These are phyloP conservation scores for Colletotrichum euphorbiae DNA, from an alignment of 2,329 filamentous ascomycete species.

Conservation along the genomic window DNA sequence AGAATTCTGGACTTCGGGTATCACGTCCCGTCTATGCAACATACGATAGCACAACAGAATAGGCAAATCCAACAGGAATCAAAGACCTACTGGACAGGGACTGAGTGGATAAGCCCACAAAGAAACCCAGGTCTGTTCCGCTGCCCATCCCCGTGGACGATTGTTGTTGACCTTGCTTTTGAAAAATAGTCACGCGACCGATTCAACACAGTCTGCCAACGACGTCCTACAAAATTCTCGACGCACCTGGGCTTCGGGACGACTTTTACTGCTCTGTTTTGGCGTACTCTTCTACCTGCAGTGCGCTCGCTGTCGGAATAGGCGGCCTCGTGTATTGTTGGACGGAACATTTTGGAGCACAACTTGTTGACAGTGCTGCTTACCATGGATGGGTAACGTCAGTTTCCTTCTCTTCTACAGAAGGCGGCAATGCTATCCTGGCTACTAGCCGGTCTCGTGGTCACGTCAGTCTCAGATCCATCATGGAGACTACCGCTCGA, in stretches of 20 bases:
- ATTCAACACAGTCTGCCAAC: constrained; percentile 63
- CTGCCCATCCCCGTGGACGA: no score
- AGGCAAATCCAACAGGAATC: constrained; percentile 32
- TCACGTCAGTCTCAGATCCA: constrained; percentile 80
- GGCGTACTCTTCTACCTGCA: constrained; percentile 81
- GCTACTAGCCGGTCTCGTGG: constrained; percentile 87
- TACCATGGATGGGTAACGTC: constrained; percentile 75
- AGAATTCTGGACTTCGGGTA: constrained; percentile 71
- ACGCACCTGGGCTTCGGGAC: constrained; percentile 89
- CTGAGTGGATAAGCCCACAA: constrained; percentile 50
- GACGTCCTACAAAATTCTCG: constrained; percentile 85
- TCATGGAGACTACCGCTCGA: constrained; percentile 73
- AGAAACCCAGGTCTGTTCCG: neutral
- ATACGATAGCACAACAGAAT: constrained; percentile 17
- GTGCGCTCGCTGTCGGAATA: constrained; percentile 86
- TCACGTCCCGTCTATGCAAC: constrained; percentile 43
- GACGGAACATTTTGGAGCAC: constrained; percentile 81
- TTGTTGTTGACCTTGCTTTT: no score
- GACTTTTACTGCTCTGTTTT: constrained; percentile 96
- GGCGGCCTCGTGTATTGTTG: constrained; percentile 85
- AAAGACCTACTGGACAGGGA: constrained; percentile 57
- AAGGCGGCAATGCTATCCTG: constrained; percentile 82
- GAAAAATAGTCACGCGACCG: neutral
- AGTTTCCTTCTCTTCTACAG: constrained; percentile 86
- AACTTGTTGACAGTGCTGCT: constrained; percentile 59